Conservation (phyloP, 805 yeast genomes). For the Candida pseudoglaebosa region DNA sequence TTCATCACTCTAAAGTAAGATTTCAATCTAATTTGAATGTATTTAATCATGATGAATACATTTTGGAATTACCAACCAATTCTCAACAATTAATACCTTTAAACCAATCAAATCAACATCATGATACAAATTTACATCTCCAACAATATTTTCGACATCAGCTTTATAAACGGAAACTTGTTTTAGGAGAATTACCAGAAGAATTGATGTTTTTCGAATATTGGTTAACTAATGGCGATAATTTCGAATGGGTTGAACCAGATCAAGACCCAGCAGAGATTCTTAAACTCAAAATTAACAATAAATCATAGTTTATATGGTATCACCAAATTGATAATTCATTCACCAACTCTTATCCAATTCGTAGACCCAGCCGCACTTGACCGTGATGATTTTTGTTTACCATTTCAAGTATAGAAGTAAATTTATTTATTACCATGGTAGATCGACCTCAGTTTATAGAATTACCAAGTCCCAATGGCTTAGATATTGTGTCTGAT, state of each 20-base stretch:
- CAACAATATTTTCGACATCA: slow-evolving; percentile 19
- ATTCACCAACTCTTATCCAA: too few species aligned
- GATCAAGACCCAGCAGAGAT: slow-evolving; percentile 45
- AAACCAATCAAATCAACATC: background rate
- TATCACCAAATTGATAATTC: too few species aligned
- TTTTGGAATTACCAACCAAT: slow-evolving; percentile 19
- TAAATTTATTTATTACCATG: background rate
- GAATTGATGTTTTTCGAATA: slow-evolving; percentile 34
- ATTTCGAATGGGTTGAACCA: slow-evolving; percentile 42
- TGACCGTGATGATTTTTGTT: background rate
- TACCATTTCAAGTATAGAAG: background rate
- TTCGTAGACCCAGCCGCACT: slow-evolving; percentile 1
- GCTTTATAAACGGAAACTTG: slow-evolving; percentile 27
- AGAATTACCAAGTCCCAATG: slow-evolving; percentile 19
- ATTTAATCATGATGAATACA: slow-evolving; percentile 18
- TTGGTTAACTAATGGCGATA: slow-evolving; percentile 34
- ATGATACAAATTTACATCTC: slow-evolving; percentile 9
- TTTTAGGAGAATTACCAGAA: slow-evolving; percentile 32
- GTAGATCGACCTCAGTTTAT: slow-evolving; percentile 7
- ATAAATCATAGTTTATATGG: background rate
- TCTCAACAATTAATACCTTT: background rate
- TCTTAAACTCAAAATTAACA: slow-evolving; percentile 12
- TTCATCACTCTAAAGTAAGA: slow-evolving; percentile 30
- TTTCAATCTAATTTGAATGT: slow-evolving; percentile 13
- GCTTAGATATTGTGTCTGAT: slow-evolving; percentile 41